Conservation (phyloP, 2,329 filamentous ascomycete species). For the Nothophaeocryptopus gaeumannii region DNA sequence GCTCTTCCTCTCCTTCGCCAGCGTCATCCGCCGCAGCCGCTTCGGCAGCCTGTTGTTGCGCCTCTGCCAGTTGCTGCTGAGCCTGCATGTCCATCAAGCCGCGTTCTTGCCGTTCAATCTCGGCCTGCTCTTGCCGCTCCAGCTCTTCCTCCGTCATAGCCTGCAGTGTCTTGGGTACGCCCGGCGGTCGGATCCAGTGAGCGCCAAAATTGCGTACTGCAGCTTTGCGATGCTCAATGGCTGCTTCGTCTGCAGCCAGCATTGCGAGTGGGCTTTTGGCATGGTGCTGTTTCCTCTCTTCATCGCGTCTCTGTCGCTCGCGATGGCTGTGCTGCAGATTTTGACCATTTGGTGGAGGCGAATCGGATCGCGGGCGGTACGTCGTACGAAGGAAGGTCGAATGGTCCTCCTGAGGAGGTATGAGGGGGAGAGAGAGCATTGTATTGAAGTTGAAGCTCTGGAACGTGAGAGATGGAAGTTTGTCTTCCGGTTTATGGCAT, state of each 20-base stretch:
- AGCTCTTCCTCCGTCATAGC: slow-evolving; percentile 85
- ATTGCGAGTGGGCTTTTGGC: slow-evolving; percentile 62
- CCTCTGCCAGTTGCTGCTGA: slow-evolving; percentile 58
- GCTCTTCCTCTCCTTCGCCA: slow-evolving; percentile 47
- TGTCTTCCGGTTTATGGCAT: too few relatives aligned
- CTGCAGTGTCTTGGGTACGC: slow-evolving; percentile 82
- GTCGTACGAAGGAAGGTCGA: slow-evolving; percentile 24
- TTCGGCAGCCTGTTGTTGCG: slow-evolving; percentile 32
- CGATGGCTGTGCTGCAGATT: slow-evolving; percentile 27
- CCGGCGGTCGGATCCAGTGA: slow-evolving; percentile 85
- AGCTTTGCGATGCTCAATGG: slow-evolving; percentile 70
- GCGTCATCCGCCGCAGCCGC: slow-evolving; percentile 46
- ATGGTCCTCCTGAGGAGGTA: slow-evolving; percentile 31
- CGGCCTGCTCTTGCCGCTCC: slow-evolving; percentile 82
- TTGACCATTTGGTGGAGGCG: slow-evolving; percentile 25
- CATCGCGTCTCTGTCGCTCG: slow-evolving; percentile 34
- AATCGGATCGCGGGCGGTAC: slow-evolving; percentile 30
- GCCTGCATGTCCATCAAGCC: slow-evolving; percentile 69
- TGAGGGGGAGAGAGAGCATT: slow-evolving; percentile 35
- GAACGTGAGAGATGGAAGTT: neutral
- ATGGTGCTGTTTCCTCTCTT: slow-evolving; percentile 32
- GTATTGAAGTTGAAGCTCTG: neutral
- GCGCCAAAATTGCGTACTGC: slow-evolving; percentile 86
- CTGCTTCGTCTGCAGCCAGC: slow-evolving; percentile 72
- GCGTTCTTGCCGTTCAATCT: slow-evolving; percentile 68